Evolutionary conservation across 495 filamentous ascomycete species (phyloP).

Genomic region (Thermochaetoides thermophila): DNA sequence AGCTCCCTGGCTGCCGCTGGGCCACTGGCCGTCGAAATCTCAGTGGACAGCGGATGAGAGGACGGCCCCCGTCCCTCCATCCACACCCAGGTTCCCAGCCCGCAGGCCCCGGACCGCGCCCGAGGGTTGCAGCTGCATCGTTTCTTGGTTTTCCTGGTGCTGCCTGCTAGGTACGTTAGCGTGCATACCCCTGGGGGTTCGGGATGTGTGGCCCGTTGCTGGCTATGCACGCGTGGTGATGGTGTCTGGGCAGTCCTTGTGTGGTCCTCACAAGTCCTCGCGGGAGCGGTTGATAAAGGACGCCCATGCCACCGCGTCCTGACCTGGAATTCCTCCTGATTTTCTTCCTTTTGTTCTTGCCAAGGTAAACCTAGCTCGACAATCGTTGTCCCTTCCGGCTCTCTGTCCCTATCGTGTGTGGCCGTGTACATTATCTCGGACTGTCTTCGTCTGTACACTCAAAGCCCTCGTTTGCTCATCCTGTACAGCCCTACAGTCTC

Average conservation of each 20-base stretch:
- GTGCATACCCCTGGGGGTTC: too few relatives aligned
- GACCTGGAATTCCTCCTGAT: too few relatives aligned
- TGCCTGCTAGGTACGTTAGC: background rate
- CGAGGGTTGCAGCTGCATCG: constrained; percentile 4
- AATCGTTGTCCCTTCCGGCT: background rate
- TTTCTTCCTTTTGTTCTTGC: background rate
- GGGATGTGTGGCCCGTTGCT: too few relatives aligned
- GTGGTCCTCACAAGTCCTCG: too few relatives aligned
- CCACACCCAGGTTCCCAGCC: background rate
- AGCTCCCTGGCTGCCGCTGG: too few relatives aligned
- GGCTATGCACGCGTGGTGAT: too few relatives aligned
- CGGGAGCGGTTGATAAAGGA: too few relatives aligned
- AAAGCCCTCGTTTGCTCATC: constrained; percentile 3
- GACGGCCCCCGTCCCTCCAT: too few relatives aligned
- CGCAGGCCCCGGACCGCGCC: constrained; percentile 7
- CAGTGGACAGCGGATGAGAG: constrained; percentile 1
- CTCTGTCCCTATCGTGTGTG: background rate
- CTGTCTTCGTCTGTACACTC: background rate
- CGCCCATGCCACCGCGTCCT: too few relatives aligned
- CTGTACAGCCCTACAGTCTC: background rate
- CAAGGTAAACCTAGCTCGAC: background rate
- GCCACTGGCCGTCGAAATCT: too few relatives aligned
- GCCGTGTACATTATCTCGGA: too few relatives aligned
- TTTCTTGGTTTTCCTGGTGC: background rate
- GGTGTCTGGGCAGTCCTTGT: too few relatives aligned